phyloP scores from a whole-genome alignment of 495 filamentous ascomycete genomes.

The Amniculicola lignicola region DNA sequence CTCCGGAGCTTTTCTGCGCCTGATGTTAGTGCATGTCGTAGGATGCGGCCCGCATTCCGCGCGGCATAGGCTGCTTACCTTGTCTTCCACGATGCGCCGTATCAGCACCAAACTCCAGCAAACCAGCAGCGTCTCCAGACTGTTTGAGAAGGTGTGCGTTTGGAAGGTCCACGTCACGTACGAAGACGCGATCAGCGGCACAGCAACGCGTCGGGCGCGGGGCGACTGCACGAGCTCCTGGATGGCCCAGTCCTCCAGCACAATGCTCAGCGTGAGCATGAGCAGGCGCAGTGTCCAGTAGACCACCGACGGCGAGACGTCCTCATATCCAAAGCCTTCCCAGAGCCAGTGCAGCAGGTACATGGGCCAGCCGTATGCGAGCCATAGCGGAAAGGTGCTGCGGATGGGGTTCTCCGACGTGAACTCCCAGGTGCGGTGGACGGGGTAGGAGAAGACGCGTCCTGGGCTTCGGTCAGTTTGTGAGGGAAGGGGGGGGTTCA shows the following conservation, averaged over 20 bases:
- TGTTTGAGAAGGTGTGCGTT: constrained; percentile 98
- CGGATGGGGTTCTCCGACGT: constrained; percentile 79
- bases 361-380: constrained; percentile 89
- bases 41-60: constrained; percentile 10
- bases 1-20: constrained; percentile 63
- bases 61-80: constrained; percentile 52
- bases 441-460: constrained; percentile 82
- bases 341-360: constrained; percentile 84
- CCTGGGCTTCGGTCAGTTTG: constrained; percentile 59
- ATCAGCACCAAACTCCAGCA: constrained; percentile 89
- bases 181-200: constrained; percentile 83
- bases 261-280: constrained; percentile 93
- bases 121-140: constrained; percentile 87
- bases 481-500: neutral
- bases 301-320: constrained; percentile 63
- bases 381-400: constrained; percentile 95
- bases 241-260: constrained; percentile 95
- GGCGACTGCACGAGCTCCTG: constrained; percentile 80
- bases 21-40: constrained; percentile 10
- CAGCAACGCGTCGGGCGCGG: constrained; percentile 65
- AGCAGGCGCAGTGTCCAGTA: constrained; percentile 83
- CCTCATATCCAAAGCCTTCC: constrained; percentile 53
- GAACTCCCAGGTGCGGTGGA: constrained; percentile 91
- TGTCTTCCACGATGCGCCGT: constrained; percentile 71
- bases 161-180: constrained; percentile 99